Evolutionary conservation across 768 basidiomycete genomes (phyloP), one percentile per base, ranked within the genome.

Genomic region (Leccinum arenicola): DNA sequence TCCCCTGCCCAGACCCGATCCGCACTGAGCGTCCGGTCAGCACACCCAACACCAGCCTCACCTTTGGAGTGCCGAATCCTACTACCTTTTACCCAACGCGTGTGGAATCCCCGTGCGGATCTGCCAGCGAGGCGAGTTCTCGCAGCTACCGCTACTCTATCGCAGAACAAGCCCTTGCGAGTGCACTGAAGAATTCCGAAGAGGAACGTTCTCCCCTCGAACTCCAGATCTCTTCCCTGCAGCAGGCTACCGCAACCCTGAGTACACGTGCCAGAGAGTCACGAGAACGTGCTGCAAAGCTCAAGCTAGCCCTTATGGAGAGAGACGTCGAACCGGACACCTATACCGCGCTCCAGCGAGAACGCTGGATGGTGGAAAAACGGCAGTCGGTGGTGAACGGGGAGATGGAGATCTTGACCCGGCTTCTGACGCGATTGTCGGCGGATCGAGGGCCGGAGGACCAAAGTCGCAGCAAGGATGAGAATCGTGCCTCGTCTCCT

Each of bases 321-420:
- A 72, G 77, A 53, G 74, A 73, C 49, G 61, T 72, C 6, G 77
- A 81, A 8, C 78, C 78, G 1, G 65, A 59, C 6, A 62, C 62
- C 17, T 80, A 76, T 58, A 68, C 71, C 57, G 59, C 75, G 9
- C 68, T 81, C 43, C 77, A 82, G 59, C 75, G 74, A 1, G 75
- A 82, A 52, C 76, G 80, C 31, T 84, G 82, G 82, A 72, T 78
- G 70, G 78, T 80, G 59, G 83, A 85, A 62, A 76, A 75, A 60
- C 72, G 77, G 57, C 75, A 76, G 55, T 55, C 61, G 31, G 74
- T 69, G 21, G 73, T 75, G 19, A 71, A 75, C 56, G 64, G 75
- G 52, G 73, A 82, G 56, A 68, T 74, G 29, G 71, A 75, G 61
- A 60, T 56, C 25, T 58, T 81, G 57, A 70, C 69, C 56, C 71